Base-by-base conservation (phyloP, 148 eudicot species). In the Camellia sinensis region DNA sequence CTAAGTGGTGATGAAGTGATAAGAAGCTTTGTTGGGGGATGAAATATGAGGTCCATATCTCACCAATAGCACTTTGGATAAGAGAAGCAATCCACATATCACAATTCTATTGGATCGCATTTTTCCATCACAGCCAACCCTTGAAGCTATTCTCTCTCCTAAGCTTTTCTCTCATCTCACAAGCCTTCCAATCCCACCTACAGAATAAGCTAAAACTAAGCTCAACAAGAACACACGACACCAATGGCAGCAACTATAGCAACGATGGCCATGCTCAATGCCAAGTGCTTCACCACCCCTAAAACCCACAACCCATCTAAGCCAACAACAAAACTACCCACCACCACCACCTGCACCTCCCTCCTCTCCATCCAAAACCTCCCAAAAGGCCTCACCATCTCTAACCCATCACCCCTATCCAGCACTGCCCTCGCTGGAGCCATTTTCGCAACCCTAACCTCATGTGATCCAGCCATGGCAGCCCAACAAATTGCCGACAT, bases 221-320 rank as follows among this genome's bases (percentile, higher is more conserved):
- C 54, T 29, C 37, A 29, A 29, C 37, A 29, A 22, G 67, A 63
- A 54, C 44, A 73, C 37, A 29, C 37, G 37, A 45, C 52, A 48
- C 52, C 70, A 86, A 92, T 92, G 97, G 99, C 99, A 83, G 87
- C 97, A 43, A 89, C 98, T n/a, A 91, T 91, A 77, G 88, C 94
- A 84, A 83, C 94, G 67, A 90, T 90, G 91, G 93, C 97, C 22
- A 87, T 86, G 50, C 91, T 95, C 75, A 92, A 89, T 29, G 75
- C 92, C 83, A 95, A 89, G 73, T 84, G 89, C 90, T 71, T 87
- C 67, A 79, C 48, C 85, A 48, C 84, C 18, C 62, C 70, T 40
- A 50, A 74, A 6, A 17, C 82, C 22, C 6, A 67, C 40, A 85
- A 71, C 70, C 68, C 83, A 69, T 44, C 87, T 17, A 89, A 87